Base-by-base conservation (phyloP, 2,329 filamentous ascomycete genomes). In the Colletotrichum orbiculare region DNA sequence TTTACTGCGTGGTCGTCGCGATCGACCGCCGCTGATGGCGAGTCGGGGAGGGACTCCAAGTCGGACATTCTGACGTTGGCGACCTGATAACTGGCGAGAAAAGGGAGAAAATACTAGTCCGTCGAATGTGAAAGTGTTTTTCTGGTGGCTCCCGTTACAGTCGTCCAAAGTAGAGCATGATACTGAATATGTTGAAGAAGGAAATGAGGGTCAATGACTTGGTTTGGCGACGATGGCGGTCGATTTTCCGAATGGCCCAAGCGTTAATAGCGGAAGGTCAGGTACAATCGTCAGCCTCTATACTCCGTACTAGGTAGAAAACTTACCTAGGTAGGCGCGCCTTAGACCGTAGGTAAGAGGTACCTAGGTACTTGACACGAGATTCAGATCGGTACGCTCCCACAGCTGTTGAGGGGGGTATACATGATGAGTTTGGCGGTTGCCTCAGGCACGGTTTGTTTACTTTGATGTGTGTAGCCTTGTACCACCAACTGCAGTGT, bases 41-140 rank as follows among this genome's bases (percentile, higher is more conserved):
- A 78, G 56, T 74, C 78, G 59, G 72, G 75, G 11, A 77, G 73
- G 6, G 83, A 84, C 57, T 78, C 80, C 67, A 71, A 73, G 71
- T 85, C 84, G 13, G 85, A 86, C 80, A 82, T 82, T 47, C 43
- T 70, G 68, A 62, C 62, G 35, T 33, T 25, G 52, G 47, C 17
- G 25, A 25, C 25, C 25, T 25, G 25, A 25, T 5, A 25, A 4
- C 25, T 25, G 25, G 25, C 25, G 2, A 25, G 25, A 25, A 25
- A 25, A 25, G 25, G 25, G 25, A 25, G 25, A 25, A 25, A 25
- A 25, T 25, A 5, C 4, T 5, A 25, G 4, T 25, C 25, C 25
- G 25, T 25, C 25, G 25, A 25, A 1, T 25, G 25, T 25, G 4
- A 25, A 25, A 5, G 25, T 25, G 4, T 25, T 25, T 25, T 25